Conservation (phyloP, 2,329 filamentous ascomycete genomes). For the Drechslerella stenobrocha region DNA sequence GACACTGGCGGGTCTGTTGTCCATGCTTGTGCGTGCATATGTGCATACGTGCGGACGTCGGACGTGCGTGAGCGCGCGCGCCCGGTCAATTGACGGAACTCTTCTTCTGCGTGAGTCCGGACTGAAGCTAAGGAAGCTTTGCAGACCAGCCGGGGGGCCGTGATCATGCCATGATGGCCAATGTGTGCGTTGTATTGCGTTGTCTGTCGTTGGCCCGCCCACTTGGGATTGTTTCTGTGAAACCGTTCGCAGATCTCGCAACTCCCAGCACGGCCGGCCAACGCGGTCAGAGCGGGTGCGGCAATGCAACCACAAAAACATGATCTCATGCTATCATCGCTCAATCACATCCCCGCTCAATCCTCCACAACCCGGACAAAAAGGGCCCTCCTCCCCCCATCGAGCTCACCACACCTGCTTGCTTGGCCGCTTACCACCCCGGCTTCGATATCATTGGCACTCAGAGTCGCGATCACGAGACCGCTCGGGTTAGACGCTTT, state of each 20-base stretch:
- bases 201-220: slow-evolving; percentile 40
- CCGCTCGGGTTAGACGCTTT: neutral
- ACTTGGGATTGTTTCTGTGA: slow-evolving; percentile 18
- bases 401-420: neutral
- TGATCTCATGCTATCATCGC: neutral
- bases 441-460: too few relatives aligned
- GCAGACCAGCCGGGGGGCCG: too few relatives aligned
- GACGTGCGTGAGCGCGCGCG: too few relatives aligned
- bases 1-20: too few relatives aligned
- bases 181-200: slow-evolving; percentile 39
- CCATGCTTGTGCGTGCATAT: too few relatives aligned
- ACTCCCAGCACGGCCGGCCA: slow-evolving; percentile 5
- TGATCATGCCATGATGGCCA: neutral
- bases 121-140: too few relatives aligned
- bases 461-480: too few relatives aligned
- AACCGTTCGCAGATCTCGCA: slow-evolving; percentile 38
- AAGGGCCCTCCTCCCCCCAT: neutral
- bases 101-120: too few relatives aligned
- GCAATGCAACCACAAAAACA: neutral
- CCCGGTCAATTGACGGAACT: too few relatives aligned
- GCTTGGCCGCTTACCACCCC: neutral
- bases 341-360: neutral
- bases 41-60: too few relatives aligned
- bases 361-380: neutral
- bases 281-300: neutral